Base-by-base conservation (phyloP, 139 green algal genomes). In the Chlorella sp. region DNA sequence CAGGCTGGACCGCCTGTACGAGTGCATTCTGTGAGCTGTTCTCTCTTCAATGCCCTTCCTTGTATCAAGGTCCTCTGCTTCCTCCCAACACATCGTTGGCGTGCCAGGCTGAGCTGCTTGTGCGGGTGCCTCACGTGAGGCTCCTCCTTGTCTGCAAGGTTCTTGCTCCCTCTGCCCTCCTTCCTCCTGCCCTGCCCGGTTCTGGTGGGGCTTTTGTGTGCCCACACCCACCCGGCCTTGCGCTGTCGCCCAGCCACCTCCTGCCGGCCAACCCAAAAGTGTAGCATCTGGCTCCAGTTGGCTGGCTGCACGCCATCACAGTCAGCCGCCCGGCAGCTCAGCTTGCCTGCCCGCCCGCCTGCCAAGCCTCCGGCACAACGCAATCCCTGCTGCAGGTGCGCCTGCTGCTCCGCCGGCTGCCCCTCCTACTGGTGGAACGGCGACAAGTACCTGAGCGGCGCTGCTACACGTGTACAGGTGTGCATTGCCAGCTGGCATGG, bases 1-100 rank as follows among this genome's bases (percentile, higher is more conserved):
- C 61, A 99, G 99, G 94, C 94, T 99, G 87, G 98, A 99, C 88
- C 97, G 98, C 37, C 93, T 99, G 91, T 99, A 99, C 90, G 98
- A 99, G 96, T 99, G 98, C 96, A 99, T 99, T 90, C 95, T 99
- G 69, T 99, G 36, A 53, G 75, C 75, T 28, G 64, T 14, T 71
- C 11, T 18, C 21, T 71, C 48, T 9, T 57, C 48, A 9, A 5
- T 57, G 48, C 48, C 48, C 48, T 9, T 57, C 48, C 48, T 9
- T 9, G 48, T 57, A 5, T 57, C 48, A 57, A n/a, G n/a, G n/a
- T n/a, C n/a, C n/a, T n/a, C 48, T 57, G 48, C 48, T 16, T 57
- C 7, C 48, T 16, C 48, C 48, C 48, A 57, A 5, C 48, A 57
- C 48, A 57, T 57, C 9, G 48, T 57, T 5, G 9, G 48, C 48